phyloP scores from a whole-genome alignment of 2,329 filamentous ascomycete genomes.

The Pseudopithomyces maydicus region DNA sequence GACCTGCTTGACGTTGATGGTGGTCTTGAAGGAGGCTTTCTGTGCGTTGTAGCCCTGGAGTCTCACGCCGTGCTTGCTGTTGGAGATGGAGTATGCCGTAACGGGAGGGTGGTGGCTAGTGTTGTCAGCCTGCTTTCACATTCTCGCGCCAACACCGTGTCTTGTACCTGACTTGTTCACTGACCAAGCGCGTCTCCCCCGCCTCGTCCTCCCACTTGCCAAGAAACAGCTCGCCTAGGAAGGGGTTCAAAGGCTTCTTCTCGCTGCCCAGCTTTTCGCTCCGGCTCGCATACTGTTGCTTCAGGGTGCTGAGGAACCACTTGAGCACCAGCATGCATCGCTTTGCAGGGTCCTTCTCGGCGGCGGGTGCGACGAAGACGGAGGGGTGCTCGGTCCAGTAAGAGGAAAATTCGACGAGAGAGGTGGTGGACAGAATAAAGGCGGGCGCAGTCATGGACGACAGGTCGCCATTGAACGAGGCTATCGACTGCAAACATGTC shows the following conservation, averaged over 20 bases:
- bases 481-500: constrained; percentile 50
- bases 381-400: constrained; percentile 62
- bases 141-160: no score
- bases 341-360: constrained; percentile 79
- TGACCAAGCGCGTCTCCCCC: constrained; percentile 83
- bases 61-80: constrained; percentile 78
- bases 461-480: constrained; percentile 61
- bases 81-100: constrained; percentile 92
- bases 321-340: constrained; percentile 87
- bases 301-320: constrained; percentile 93
- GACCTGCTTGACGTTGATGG: constrained; percentile 93
- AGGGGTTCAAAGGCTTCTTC: constrained; percentile 98
- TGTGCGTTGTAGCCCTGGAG: constrained; percentile 90
- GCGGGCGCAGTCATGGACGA: constrained; percentile 62
- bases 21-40: constrained; percentile 91
- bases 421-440: constrained; percentile 60
- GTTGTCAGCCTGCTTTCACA: constrained; percentile 1
- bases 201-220: constrained; percentile 85
- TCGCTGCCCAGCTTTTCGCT: constrained; percentile 87
- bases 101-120: constrained; percentile 84
- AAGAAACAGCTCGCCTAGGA: constrained; percentile 91
- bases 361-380: constrained; percentile 80
- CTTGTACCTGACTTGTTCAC: constrained; percentile 83
- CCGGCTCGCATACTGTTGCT: constrained; percentile 77
- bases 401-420: constrained; percentile 62